Conservation (phyloP, 306 rosid genomes). For the Vigna trinervia region DNA sequence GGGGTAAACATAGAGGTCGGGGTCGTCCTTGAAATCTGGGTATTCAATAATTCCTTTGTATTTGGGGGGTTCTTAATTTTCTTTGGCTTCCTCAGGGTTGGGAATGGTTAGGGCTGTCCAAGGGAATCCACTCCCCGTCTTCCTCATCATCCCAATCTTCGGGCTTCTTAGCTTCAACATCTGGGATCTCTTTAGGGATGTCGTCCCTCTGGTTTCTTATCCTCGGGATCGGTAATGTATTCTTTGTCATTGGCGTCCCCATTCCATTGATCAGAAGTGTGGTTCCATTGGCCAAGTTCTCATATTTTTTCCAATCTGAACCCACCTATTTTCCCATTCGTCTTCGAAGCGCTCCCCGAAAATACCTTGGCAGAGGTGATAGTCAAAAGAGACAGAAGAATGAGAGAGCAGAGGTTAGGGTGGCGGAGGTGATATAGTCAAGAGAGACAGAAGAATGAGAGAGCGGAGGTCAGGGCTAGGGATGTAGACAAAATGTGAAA, state of each 20-base stretch:
- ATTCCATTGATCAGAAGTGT: slow-evolving; percentile 91
- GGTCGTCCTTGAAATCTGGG: slow-evolving; percentile 46
- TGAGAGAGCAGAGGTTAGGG: slow-evolving; percentile 68
- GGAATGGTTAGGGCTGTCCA: too few relatives aligned
- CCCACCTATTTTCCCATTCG: slow-evolving; percentile 95
- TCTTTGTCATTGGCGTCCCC: slow-evolving; percentile 91
- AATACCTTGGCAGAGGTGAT: slow-evolving; percentile 80
- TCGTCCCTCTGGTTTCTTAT: too few relatives aligned
- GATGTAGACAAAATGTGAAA: slow-evolving; percentile 35
- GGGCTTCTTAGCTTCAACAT: slow-evolving; percentile 53
- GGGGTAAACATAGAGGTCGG: slow-evolving; percentile 91
- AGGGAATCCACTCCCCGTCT: too few relatives aligned
- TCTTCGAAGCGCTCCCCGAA: slow-evolving; percentile 94
- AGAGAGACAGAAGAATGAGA: too few relatives aligned
- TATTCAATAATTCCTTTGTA: too few relatives aligned
- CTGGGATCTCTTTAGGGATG: slow-evolving; percentile 41
- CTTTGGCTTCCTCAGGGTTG: too few relatives aligned
- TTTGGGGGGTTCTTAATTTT: too few relatives aligned
- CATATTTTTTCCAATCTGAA: slow-evolving; percentile 95
- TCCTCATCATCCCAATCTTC: too few relatives aligned
- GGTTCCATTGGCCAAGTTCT: slow-evolving; percentile 87
- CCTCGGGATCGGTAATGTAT: neutral
- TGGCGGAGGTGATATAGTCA: neutral
- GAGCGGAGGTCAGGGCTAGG: neutral
- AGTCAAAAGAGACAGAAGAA: slow-evolving; percentile 64